These are phyloP conservation scores for Lablab purpureus DNA, from an alignment of 306 rosid genomes.

Conservation along the genomic window DNA sequence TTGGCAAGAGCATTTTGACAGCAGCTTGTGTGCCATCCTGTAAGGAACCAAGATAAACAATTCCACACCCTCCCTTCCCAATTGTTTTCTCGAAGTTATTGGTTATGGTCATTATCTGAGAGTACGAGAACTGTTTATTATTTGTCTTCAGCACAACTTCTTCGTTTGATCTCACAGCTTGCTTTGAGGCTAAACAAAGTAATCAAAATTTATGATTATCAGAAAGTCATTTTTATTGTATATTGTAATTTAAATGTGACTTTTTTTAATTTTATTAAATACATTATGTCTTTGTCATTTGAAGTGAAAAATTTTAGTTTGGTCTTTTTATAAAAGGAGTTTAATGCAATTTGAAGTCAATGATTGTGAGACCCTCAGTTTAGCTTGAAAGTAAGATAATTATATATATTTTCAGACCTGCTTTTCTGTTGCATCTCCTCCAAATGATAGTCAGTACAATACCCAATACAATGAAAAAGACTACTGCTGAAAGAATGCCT, in stretches of 20 bases:
- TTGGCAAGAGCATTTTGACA: conserved; percentile 61
- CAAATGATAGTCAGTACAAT: conserved; percentile 16
- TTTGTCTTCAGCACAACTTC: conserved; percentile 45
- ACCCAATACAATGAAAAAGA: conserved; percentile 18
- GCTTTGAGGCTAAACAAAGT: conserved; percentile 22
- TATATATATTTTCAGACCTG: conserved; percentile 32
- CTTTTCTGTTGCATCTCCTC: conserved; percentile 38
- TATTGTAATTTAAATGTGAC: not conserved
- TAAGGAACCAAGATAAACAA: conserved; percentile 60
- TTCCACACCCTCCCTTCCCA: conserved; percentile 72
- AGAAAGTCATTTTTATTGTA: not conserved
- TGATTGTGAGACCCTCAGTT: not conserved
- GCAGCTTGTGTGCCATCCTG: conserved; percentile 58
- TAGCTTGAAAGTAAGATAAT: not conserved
- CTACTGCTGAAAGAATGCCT: conserved; percentile 47
- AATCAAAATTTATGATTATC: conserved; percentile 2
- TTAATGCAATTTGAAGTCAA: not conserved
- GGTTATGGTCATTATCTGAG: conserved; percentile 52
- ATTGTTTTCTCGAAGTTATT: conserved; percentile 54
- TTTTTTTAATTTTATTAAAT: not conserved
- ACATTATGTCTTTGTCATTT: not conserved
- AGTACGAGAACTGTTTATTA: conserved; percentile 51
- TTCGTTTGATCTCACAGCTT: not conserved
- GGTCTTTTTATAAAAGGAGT: not conserved
- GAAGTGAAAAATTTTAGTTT: not conserved